Evolutionary conservation across 768 basidiomycete genomes (phyloP).

Genomic region (Sutorius australiensis): DNA sequence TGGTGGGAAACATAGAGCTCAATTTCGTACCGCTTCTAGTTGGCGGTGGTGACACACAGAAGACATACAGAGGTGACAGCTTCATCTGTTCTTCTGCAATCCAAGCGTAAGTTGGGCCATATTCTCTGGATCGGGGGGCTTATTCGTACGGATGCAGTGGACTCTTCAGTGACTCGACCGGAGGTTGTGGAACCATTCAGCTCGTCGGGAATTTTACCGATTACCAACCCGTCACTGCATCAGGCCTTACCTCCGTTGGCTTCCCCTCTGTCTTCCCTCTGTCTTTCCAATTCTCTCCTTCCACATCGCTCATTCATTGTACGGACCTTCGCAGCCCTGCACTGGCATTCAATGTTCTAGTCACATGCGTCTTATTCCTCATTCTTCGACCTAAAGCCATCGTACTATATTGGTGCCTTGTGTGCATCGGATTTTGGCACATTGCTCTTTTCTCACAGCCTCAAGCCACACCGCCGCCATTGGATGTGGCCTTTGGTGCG

Average conservation of each 20-base stretch:
- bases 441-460: constrained; percentile 77
- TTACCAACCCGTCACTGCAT: constrained; percentile 53
- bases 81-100: constrained; percentile 84
- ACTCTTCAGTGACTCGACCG: constrained; percentile 54
- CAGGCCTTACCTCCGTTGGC: constrained; percentile 66
- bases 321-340: constrained; percentile 66
- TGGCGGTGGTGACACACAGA: constrained; percentile 72
- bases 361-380: constrained; percentile 65
- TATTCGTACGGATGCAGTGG: constrained; percentile 43
- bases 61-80: constrained; percentile 78
- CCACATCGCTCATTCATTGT: constrained; percentile 56
- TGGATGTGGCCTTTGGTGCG: constrained; percentile 68
- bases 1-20: constrained; percentile 63
- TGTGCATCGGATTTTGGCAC: constrained; percentile 86
- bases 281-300: constrained; percentile 53
- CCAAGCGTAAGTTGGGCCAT: constrained; percentile 57
- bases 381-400: constrained; percentile 68
- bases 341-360: constrained; percentile 67
- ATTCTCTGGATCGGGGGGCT: constrained; percentile 4
- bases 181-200: constrained; percentile 73
- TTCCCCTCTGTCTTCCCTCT: constrained; percentile 77
- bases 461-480: constrained; percentile 56
- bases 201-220: constrained; percentile 71
- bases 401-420: constrained; percentile 70
- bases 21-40: constrained; percentile 73